Conservation (phyloP, 371 early-diverging fungal species). For the Chytridium lagenaria region DNA sequence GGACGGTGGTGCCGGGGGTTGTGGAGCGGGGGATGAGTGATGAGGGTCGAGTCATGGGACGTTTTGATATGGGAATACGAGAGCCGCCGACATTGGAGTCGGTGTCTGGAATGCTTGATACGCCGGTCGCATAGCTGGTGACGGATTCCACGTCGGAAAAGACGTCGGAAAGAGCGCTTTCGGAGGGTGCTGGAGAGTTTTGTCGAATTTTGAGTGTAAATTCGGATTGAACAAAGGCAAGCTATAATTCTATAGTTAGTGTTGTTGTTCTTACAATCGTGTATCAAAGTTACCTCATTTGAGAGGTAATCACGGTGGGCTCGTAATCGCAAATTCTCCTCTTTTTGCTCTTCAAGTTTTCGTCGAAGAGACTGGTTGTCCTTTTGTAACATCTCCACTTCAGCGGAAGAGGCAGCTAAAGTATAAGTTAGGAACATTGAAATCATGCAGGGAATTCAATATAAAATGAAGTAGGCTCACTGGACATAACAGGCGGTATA, state of each 20-base stretch:
- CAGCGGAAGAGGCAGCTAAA: not conserved
- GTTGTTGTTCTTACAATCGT: too few relatives aligned
- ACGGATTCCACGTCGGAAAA: conserved; percentile 27
- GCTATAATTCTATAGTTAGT: too few relatives aligned
- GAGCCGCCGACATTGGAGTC: conserved; percentile 1
- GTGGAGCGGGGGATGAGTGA: not conserved
- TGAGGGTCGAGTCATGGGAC: not conserved
- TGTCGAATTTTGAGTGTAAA: not conserved
- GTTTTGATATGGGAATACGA: not conserved
- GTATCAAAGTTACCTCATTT: conserved; percentile 25
- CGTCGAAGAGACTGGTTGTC: conserved; percentile 20
- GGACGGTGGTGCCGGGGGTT: not conserved
- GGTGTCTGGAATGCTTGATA: not conserved
- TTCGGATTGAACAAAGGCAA: conserved; percentile 30
- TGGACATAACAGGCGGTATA: too few relatives aligned
- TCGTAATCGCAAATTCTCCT: conserved; percentile 20
- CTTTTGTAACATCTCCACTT: conserved; percentile 12
- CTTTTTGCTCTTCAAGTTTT: conserved; percentile 12
- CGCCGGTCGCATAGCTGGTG: conserved; percentile 8
- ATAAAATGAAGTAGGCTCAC: too few relatives aligned
- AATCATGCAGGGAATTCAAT: too few relatives aligned
- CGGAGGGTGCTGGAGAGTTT: conserved; percentile 13
- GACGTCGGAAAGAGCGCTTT: conserved; percentile 10
- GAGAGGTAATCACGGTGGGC: conserved; percentile 30
- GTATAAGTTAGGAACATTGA: too few relatives aligned